Percentiles rank a stretch among this genome's conserved stretches.
phyloP scores from a whole-genome alignment of 192 early-diverging fungal species.

The Pilobolus umbonatus region DNA sequence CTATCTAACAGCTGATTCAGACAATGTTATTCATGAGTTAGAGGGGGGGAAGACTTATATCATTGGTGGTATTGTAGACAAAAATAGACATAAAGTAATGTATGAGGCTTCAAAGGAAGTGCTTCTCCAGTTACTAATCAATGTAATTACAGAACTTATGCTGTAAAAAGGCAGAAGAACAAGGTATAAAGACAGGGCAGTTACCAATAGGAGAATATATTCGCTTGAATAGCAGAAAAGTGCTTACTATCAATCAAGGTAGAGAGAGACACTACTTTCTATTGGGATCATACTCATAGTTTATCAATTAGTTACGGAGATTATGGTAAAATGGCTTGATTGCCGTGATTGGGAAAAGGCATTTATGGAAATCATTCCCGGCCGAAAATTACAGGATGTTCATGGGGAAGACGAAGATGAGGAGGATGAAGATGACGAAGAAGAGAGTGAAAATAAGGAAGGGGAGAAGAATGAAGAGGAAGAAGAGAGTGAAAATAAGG shows the following conservation, averaged over 20 bases:
- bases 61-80: constrained; percentile 94
- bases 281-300: not conserved
- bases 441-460: not conserved
- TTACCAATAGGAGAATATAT: constrained; percentile 88
- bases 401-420: constrained; percentile 1
- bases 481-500: not conserved
- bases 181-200: constrained; percentile 68
- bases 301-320: constrained; percentile 71
- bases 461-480: not conserved
- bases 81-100: constrained; percentile 74
- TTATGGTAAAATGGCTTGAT: constrained; percentile 77
- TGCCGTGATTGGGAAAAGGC: constrained; percentile 78
- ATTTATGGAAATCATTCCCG: constrained; percentile 88
- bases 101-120: not conserved
- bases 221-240: constrained; percentile 70
- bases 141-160: constrained; percentile 51
- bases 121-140: not conserved
- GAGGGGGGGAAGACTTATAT: constrained; percentile 79
- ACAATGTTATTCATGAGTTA: constrained; percentile 59
- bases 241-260: constrained; percentile 93
- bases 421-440: not conserved
- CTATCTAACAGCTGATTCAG: constrained; percentile 89
- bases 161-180: constrained; percentile 68
- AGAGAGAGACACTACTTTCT: constrained; percentile 5
- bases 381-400: constrained; percentile 66